Evolutionary conservation across 2,329 filamentous ascomycete species (phyloP).

Genomic region (Colletotrichum gloeosporioides): DNA sequence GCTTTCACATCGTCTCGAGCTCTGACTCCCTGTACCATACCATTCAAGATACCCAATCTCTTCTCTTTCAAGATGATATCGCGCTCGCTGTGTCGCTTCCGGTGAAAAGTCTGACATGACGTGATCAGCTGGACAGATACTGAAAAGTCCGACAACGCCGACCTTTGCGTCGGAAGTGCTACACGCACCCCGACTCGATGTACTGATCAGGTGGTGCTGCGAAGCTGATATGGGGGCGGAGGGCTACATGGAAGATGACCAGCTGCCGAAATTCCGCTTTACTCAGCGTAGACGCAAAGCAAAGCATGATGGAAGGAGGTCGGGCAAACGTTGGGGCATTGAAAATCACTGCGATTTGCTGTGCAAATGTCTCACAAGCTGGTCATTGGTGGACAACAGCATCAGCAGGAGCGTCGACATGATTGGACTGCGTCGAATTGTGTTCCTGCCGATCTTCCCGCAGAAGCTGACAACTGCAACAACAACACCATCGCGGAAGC

Average conservation of each 20-base stretch:
- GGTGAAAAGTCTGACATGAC: background rate
- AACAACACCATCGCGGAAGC: background rate
- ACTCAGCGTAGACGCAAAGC: accelerated
- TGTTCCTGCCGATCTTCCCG: background rate
- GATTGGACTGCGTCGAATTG: background rate
- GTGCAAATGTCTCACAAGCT: background rate
- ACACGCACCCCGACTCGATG: accelerated
- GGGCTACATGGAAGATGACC: background rate
- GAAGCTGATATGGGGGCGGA: background rate
- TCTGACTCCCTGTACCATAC: background rate
- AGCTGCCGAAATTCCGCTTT: accelerated
- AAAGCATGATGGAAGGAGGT: background rate
- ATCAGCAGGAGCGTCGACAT: background rate
- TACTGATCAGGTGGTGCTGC: background rate
- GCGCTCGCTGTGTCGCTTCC: accelerated
- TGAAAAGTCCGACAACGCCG: background rate
- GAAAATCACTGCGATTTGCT: accelerated
- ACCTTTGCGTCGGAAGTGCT: accelerated
- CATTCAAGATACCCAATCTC: background rate
- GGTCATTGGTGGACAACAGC: accelerated
- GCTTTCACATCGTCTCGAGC: background rate
- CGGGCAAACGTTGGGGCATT: background rate
- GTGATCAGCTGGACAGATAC: accelerated
- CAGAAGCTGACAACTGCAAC: background rate
- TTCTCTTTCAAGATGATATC: accelerated